phyloP scores from a whole-genome alignment of 2,329 filamentous ascomycete species.

The Daldinia sp. region DNA sequence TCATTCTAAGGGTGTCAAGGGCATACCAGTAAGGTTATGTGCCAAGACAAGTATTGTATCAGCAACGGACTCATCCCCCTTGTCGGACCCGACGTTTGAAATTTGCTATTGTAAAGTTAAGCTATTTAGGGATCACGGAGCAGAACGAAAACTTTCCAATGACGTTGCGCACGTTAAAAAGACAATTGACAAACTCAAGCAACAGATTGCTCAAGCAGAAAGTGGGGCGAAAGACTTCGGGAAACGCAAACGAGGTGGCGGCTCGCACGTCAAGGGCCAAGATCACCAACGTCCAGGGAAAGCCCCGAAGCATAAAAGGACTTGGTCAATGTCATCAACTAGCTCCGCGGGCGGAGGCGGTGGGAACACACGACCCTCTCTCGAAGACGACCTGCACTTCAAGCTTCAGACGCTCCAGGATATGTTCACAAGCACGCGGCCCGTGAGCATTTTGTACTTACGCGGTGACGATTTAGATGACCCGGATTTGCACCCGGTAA shows the following conservation, averaged over 20 bases:
- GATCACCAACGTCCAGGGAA: conserved; percentile 75
- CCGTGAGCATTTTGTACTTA: conserved; percentile 80
- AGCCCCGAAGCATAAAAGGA: conserved; percentile 87
- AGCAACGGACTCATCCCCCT: conserved; percentile 58
- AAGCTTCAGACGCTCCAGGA: conserved; percentile 83
- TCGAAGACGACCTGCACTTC: conserved; percentile 79
- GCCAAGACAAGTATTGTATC: conserved; percentile 81
- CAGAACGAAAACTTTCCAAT: conserved; percentile 93
- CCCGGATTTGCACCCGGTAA: conserved; percentile 79
- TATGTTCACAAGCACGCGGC: conserved; percentile 86
- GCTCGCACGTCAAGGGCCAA: conserved; percentile 54
- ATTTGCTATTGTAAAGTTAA: conserved; percentile 97
- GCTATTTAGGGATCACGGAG: conserved; percentile 94
- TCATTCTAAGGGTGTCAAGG: conserved; percentile 98
- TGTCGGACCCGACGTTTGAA: conserved; percentile 65
- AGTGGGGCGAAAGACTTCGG: conserved; percentile 72
- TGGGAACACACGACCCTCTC: conserved; percentile 54
- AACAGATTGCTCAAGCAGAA: conserved; percentile 84
- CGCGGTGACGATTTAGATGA: conserved; percentile 81
- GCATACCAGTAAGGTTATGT: conserved; percentile 91
- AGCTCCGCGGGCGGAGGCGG: conserved; percentile 63
- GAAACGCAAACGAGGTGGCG: conserved; percentile 67
- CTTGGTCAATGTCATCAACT: conserved; percentile 91
- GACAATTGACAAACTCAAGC: conserved; percentile 93
- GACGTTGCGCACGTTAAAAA: conserved; percentile 96